phyloP scores from a whole-genome alignment of 108 stramenopile genomes.

The Schizochytrium sp. region DNA sequence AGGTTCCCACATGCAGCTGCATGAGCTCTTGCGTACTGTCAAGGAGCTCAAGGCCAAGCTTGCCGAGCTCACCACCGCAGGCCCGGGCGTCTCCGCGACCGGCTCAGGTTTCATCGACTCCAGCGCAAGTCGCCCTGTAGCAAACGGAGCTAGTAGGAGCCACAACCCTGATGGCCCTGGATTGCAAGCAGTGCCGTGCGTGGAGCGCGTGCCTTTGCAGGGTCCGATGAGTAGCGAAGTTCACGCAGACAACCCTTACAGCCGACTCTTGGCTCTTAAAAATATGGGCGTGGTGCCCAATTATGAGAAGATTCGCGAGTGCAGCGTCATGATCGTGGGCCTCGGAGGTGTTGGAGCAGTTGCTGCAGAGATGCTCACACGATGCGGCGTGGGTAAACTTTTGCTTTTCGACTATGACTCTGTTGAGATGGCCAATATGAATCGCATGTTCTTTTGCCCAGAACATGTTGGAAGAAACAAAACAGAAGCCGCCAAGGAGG shows the following conservation, averaged over 20 bases:
- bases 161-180: too few relatives aligned
- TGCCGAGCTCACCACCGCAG: not conserved
- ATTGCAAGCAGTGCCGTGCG: too few relatives aligned
- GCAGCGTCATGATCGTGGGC: conserved; percentile 62
- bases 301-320: conserved; percentile 50
- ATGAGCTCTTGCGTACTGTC: not conserved
- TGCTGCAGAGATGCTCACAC: conserved; percentile 63
- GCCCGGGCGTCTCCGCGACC: not conserved
- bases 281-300: conserved; percentile 58
- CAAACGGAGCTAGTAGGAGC: not conserved
- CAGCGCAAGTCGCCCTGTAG: not conserved
- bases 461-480: conserved; percentile 52
- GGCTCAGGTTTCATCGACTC: not conserved
- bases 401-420: conserved; percentile 63
- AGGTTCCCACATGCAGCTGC: not conserved
- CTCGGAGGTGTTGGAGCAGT: conserved; percentile 65
- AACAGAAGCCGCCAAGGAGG: conserved; percentile 55
- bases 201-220: not conserved
- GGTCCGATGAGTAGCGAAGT: conserved; percentile 33
- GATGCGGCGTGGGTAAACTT: conserved; percentile 63
- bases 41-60: conserved; percentile 52
- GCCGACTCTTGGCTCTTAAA: conserved; percentile 62
- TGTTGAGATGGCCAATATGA: conserved; percentile 64
- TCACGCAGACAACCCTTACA: conserved; percentile 40
- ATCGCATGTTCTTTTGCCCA: conserved; percentile 61